Evolutionary conservation across 768 basidiomycete species (phyloP).

Genomic region (Termitomyces sp.): DNA sequence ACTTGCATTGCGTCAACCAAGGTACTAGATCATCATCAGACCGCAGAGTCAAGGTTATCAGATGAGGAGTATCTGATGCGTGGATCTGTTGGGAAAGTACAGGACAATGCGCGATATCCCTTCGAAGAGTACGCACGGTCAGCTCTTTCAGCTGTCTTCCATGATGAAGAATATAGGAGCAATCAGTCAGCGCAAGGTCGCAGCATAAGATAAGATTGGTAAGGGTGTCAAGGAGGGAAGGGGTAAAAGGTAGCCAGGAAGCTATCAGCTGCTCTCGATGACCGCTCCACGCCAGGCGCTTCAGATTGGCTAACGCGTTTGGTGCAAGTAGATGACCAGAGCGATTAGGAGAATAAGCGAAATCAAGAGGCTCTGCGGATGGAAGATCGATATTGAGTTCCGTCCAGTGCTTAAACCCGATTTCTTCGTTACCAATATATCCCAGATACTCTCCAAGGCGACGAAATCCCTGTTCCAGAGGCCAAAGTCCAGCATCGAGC

Average conservation of each 20-base stretch:
- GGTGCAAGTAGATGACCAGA: background rate
- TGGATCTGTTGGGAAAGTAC: background rate
- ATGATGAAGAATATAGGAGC: background rate
- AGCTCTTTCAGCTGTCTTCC: background rate
- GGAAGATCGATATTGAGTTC: background rate
- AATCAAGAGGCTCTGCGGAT: background rate
- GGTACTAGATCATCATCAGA: background rate
- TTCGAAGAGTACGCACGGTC: background rate
- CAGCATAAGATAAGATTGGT: constrained; percentile 1
- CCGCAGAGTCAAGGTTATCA: background rate
- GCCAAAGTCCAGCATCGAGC: background rate
- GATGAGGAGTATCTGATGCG: background rate
- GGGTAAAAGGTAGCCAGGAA: constrained; percentile 10
- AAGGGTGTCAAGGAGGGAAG: background rate
- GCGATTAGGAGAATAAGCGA: background rate
- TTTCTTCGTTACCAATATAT: background rate
- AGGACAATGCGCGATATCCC: background rate
- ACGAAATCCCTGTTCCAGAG: background rate
- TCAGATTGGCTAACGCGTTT: background rate
- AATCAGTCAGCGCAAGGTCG: background rate
- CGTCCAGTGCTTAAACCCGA: background rate
- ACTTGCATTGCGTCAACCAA: background rate
- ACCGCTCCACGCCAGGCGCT: constrained; percentile 4
- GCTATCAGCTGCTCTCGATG: constrained; percentile 3
- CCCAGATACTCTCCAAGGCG: background rate